Evolutionary conservation across 441 rosid genomes (phyloP).

Genomic region (Euphorbia neoarborescens): DNA sequence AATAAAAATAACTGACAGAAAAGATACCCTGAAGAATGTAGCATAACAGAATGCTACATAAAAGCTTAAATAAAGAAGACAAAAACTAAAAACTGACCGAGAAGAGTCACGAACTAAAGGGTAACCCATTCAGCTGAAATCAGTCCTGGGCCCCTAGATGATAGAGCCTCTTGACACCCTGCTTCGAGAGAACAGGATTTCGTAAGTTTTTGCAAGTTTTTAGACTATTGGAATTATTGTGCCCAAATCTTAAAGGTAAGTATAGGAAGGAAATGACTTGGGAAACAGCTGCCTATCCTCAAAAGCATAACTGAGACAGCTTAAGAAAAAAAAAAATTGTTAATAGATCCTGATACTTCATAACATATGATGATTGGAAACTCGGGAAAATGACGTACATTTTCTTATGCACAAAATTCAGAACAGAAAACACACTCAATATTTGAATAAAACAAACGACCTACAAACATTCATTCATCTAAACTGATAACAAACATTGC

Average conservation of each 20-base stretch:
- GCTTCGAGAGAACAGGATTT: conserved; percentile 77
- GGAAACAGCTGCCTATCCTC: conserved; percentile 42
- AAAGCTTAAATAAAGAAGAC: conserved; percentile 43
- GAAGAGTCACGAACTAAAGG: conserved; percentile 61
- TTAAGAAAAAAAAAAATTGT: conserved; percentile 12
- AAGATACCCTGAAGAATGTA: conserved; percentile 36
- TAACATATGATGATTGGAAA: conserved; percentile 9
- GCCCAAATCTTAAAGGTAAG: conserved; percentile 48
- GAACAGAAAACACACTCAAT: background rate
- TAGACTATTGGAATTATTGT: conserved; percentile 33
- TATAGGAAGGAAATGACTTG: conserved; percentile 43
- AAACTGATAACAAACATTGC: background rate
- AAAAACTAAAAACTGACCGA: conserved; percentile 89
- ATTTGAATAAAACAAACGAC: background rate
- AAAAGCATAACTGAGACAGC: conserved; percentile 34
- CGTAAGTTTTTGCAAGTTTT: conserved; percentile 54
- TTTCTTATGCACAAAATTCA: background rate
- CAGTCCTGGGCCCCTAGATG: conserved; percentile 91
- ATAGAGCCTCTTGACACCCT: conserved; percentile 88
- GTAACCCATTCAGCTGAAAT: conserved; percentile 84
- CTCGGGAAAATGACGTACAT: conserved; percentile 3
- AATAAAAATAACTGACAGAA: conserved; percentile 28
- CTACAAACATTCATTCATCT: background rate
- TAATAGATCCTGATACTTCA: conserved; percentile 6
- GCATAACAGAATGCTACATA: conserved; percentile 50